Conservation (phyloP, 495 filamentous ascomycete species). For the Hyphodiscus hymeniophilus region DNA sequence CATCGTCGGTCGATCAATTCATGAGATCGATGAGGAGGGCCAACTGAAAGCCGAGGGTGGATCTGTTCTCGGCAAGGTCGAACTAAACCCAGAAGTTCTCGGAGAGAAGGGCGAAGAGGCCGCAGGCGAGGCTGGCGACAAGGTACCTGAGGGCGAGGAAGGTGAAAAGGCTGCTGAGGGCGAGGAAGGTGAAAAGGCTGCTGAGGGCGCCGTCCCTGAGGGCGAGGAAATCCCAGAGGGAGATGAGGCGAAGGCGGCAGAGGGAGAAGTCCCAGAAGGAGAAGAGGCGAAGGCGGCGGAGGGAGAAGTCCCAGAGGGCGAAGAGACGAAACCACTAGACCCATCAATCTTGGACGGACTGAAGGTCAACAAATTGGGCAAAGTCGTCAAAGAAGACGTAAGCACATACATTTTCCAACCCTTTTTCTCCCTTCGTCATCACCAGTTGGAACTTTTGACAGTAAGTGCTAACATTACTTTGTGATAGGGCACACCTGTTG, state of each 20-base stretch:
- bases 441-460: too few species aligned
- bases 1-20: conserved; percentile 48
- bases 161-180: conserved; percentile 17
- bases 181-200: too few species aligned
- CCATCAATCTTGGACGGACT: conserved; percentile 40
- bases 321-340: conserved; percentile 7
- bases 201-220: too few species aligned
- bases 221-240: too few species aligned
- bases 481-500: conserved; percentile 48
- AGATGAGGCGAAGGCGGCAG: too few species aligned
- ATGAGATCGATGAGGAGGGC: conserved; percentile 57
- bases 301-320: too few species aligned
- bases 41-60: conserved; percentile 64
- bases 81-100: conserved; percentile 57
- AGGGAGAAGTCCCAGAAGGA: too few species aligned
- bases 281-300: too few species aligned
- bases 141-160: background rate
- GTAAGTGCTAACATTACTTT: too few species aligned
- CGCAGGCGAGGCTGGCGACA: conserved; percentile 11
- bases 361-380: conserved; percentile 59
- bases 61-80: conserved; percentile 67
- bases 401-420: too few species aligned
- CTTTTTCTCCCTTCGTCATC: too few species aligned
- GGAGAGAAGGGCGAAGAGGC: conserved; percentile 33
- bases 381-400: conserved; percentile 53